Percentiles rank a stretch among this genome's conserved stretches.
Evolutionary conservation across 345 rosid genomes (phyloP).

Genomic region (Gossypium ekmanianum): DNA sequence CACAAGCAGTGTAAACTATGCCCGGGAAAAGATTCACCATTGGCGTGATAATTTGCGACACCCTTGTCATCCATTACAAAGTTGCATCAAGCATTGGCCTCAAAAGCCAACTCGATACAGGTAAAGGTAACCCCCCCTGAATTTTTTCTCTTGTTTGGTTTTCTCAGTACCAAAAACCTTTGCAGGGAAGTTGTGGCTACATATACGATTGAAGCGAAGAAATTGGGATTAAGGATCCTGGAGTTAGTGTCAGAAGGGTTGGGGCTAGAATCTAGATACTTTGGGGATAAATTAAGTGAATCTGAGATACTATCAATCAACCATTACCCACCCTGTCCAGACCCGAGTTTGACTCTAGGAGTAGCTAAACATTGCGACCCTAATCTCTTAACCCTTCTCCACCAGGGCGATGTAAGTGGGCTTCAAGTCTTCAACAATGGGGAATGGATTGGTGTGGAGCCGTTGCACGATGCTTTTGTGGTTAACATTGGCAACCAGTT

Average conservation of each 20-base stretch:
- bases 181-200: constrained; percentile 24
- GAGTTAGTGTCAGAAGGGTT: constrained; percentile 32
- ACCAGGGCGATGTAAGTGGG: constrained; percentile 28
- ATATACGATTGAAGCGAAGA: constrained; percentile 26
- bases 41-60: constrained; percentile 22
- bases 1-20: constrained; percentile 11
- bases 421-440: constrained; percentile 35
- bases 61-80: constrained; percentile 19
- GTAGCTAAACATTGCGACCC: constrained; percentile 25
- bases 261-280: constrained; percentile 26
- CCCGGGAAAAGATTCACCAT: constrained; percentile 1
- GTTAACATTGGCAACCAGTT: constrained; percentile 28
- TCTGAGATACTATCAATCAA: constrained; percentile 9
- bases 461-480: constrained; percentile 28
- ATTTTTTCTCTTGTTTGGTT: not conserved
- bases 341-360: constrained; percentile 37
- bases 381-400: constrained; percentile 25
- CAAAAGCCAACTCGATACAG: constrained; percentile 17
- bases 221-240: constrained; percentile 26
- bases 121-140: not conserved
- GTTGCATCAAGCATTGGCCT: constrained; percentile 15
- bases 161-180: not conserved
- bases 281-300: constrained; percentile 13
- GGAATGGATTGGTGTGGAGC: constrained; percentile 31
- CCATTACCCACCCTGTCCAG: constrained; percentile 33